These are phyloP conservation scores for Corylus avellana DNA, from an alignment of 306 rosid genomes.

Conservation along the genomic window DNA sequence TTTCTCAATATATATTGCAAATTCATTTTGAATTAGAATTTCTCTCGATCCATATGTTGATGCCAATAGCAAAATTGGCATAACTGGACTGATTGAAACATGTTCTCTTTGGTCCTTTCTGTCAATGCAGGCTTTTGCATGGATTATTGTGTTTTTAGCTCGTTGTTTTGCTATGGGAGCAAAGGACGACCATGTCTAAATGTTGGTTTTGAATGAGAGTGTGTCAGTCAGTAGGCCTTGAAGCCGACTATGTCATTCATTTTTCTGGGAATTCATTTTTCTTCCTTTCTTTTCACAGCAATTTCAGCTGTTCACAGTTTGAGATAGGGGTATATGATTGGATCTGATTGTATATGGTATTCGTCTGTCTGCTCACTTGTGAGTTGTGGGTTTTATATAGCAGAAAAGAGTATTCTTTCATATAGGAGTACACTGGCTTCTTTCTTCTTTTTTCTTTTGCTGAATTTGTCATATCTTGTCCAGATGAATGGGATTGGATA, in stretches of 20 bases:
- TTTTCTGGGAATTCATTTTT: not conserved
- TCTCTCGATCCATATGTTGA: not conserved
- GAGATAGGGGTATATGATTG: conserved; percentile 38
- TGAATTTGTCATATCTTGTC: not conserved
- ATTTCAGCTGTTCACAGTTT: conserved; percentile 5
- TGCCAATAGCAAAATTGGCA: not conserved
- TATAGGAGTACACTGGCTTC: not conserved
- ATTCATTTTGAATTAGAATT: not conserved
- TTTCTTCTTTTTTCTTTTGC: not conserved
- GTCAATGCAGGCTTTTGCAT: conserved; percentile 35
- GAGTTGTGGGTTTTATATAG: conserved; percentile 11
- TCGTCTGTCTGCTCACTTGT: conserved; percentile 3
- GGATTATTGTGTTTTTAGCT: conserved; percentile 27
- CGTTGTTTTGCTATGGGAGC: conserved; percentile 36
- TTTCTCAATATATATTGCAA: not conserved
- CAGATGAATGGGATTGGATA: not conserved
- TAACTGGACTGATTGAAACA: not conserved
- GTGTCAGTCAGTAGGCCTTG: conserved; percentile 8
- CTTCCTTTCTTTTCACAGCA: not conserved
- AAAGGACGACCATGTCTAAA: conserved; percentile 4
- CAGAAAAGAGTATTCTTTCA: not conserved
- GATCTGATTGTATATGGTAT: conserved; percentile 24
- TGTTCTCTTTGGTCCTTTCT: conserved; percentile 6
- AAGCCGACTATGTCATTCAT: conserved; percentile 2
- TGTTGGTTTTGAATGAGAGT: conserved; percentile 26